These are phyloP conservation scores for Ramularia endophylla DNA, from an alignment of 2,329 filamentous ascomycete genomes.

Conservation along the genomic window DNA sequence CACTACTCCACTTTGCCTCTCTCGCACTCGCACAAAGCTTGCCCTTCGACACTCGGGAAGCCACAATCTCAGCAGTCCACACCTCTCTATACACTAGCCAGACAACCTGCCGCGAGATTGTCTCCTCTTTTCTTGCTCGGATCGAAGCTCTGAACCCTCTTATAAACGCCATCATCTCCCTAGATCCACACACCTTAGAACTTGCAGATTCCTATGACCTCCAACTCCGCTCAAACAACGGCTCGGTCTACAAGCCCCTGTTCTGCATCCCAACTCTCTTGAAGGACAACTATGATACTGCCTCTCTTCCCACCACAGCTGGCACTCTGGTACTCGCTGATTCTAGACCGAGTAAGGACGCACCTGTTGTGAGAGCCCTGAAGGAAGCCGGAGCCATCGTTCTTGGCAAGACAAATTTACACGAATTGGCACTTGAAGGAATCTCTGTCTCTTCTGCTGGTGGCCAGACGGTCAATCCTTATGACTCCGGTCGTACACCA, in stretches of 20 bases:
- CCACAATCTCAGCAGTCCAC: conserved; percentile 54
- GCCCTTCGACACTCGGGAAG: conserved; percentile 49
- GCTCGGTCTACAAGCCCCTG: conserved; percentile 41
- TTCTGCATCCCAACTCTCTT: conserved; percentile 58
- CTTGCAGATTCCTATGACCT: conserved; percentile 48
- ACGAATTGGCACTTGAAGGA: conserved; percentile 60
- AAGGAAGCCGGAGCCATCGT: conserved; percentile 31
- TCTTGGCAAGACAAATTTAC: conserved; percentile 38
- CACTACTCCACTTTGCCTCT: background rate
- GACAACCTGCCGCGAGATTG: conserved; percentile 50
- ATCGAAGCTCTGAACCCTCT: conserved; percentile 52
- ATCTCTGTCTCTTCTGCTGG: conserved; percentile 57
- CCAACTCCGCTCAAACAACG: conserved; percentile 43
- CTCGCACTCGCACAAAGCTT: background rate
- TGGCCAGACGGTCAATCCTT: conserved; percentile 61
- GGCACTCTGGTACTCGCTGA: conserved; percentile 46
- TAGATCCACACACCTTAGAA: conserved; percentile 45
- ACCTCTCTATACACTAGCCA: conserved; percentile 48
- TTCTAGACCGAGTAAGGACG: conserved; percentile 39
- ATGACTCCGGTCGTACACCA: conserved; percentile 59
- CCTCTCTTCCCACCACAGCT: conserved; percentile 53
- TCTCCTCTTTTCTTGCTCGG: conserved; percentile 51
- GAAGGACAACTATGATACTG: conserved; percentile 59
- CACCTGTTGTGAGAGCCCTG: conserved; percentile 24
- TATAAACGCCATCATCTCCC: conserved; percentile 52